Base-by-base conservation (phyloP, 1,139 yeast species). In the Zygosaccharomyces pseudobailii region DNA sequence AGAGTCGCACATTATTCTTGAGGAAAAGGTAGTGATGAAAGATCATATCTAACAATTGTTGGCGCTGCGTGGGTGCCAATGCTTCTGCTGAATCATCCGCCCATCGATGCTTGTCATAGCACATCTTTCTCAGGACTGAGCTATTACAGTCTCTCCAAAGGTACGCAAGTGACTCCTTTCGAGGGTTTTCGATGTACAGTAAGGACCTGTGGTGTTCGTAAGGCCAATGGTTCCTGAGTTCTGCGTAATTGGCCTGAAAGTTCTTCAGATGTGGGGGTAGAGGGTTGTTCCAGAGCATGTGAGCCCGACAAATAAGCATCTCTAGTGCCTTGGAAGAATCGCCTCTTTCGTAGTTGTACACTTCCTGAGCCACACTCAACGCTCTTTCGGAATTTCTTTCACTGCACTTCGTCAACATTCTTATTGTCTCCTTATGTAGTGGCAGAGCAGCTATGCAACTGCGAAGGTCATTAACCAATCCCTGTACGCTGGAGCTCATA, bases 221-320 rank as follows among this genome's bases (percentile, higher is more conserved):
- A 8, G 61, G 61, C 59, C 59, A 55, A 40, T 47, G 52, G 30
- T 47, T 45, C 3, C 50, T 42, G 40, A 57, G 23, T 23, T 55
- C 57, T 10, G 35, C 30, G 41, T 47, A 49, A 41, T 55, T 36
- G 4, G 39, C 30, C 19, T 49, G 45, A 25, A 55, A 53, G 20
- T 23, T 28, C 24, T 33, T 40, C 6, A 56, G n/a, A 42, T 56
- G 55, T 13, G 20, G 40, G 6, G 57, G 57, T 30, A 36, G 25
- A 6, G 45, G 50, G 30, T 48, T 50, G 13, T 42, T 21, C 51
- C 55, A 45, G n/a, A 46, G 46, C 34, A 54, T 51, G 34, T 56
- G 53, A 2, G 50, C 47, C 17, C 51, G 38, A 43, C 49, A 50
- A 5, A 56, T 47, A 20, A 55, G 39, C 9, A 45, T 45, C 28